Percentiles rank a stretch among this genome's conserved stretches.
phyloP scores from a whole-genome alignment of 768 basidiomycete species.

The Ephemerocybe angulata region DNA sequence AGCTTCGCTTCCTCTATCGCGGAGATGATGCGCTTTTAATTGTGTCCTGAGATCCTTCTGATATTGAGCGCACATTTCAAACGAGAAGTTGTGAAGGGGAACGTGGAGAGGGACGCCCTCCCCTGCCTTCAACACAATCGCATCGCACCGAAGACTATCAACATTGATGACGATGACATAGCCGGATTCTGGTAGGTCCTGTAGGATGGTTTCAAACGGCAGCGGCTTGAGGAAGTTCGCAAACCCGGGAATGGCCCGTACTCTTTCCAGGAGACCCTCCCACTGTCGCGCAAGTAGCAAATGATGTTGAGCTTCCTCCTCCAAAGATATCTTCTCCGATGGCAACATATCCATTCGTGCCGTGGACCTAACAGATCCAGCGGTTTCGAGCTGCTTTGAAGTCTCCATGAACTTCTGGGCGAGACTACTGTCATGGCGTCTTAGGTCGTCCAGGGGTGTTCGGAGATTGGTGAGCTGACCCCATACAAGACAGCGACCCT shows the following conservation, averaged over 20 bases:
- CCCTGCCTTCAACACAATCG: slow-evolving; percentile 13
- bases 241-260: slow-evolving; percentile 16
- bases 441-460: slow-evolving; percentile 19
- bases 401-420: slow-evolving; percentile 11
- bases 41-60: background rate
- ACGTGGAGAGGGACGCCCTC: slow-evolving; percentile 8
- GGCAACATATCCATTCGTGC: background rate
- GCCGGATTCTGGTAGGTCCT: slow-evolving; percentile 10
- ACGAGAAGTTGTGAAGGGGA: slow-evolving; percentile 3
- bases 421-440: slow-evolving; percentile 6
- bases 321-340: slow-evolving; percentile 8
- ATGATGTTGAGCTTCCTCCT: slow-evolving; percentile 14
- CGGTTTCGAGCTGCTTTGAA: slow-evolving; percentile 12
- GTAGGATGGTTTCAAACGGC: background rate
- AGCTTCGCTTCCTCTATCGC: background rate
- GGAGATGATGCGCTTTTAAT: background rate
- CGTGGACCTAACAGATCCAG: background rate
- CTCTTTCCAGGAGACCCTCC: slow-evolving; percentile 11
- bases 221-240: slow-evolving; percentile 18
- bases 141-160: slow-evolving; percentile 20
- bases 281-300: slow-evolving; percentile 17
- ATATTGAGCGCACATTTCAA: background rate
- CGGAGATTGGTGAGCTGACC: slow-evolving; percentile 22
- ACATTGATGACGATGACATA: slow-evolving; percentile 20
- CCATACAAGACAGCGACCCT: slow-evolving; percentile 28